Percentiles rank a stretch among this genome's conserved stretches.
These are phyloP conservation scores for Suhomyces atakaporum DNA, from an alignment of 1,139 yeast genomes.

Conservation along the genomic window DNA sequence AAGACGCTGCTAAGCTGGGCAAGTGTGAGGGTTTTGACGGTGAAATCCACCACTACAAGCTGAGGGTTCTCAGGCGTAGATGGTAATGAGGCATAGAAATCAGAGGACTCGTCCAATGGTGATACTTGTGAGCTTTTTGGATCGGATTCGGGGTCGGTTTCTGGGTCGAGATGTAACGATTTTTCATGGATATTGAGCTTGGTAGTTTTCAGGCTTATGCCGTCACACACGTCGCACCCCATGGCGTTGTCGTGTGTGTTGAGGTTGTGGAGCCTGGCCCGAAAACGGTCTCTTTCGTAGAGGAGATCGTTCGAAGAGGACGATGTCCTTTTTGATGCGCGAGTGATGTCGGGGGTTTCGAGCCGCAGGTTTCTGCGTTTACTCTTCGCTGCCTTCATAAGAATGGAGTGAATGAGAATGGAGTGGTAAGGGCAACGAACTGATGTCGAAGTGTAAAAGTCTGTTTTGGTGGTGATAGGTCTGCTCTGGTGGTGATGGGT, in stretches of 20 bases:
- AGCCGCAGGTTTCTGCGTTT: no score
- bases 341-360: constrained; percentile 1
- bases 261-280: constrained; percentile 42
- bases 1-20: constrained; percentile 38
- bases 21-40: constrained; percentile 28
- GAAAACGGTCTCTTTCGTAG: constrained; percentile 47
- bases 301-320: constrained; percentile 45
- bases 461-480: no score
- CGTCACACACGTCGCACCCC: constrained; percentile 41
- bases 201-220: constrained; percentile 41
- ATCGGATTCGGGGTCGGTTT: no score
- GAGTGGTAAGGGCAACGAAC: no score
- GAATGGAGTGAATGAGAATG: no score
- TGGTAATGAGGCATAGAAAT: constrained; percentile 19
- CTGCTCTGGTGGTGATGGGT: no score
- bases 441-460: no score
- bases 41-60: no score
- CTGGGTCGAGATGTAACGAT: no score
- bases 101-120: constrained; percentile 30
- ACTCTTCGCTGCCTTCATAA: no score
- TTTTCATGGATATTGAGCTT: constrained; percentile 31
- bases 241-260: constrained; percentile 20
- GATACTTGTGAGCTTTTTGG: no score
- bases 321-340: constrained; percentile 36
- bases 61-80: no score